A percentile compares a stretch with the other conserved stretches of the same genome.
Evolutionary conservation across 2,329 filamentous ascomycete species (phyloP).

Genomic region (Neofusicoccum umdonicola): DNA sequence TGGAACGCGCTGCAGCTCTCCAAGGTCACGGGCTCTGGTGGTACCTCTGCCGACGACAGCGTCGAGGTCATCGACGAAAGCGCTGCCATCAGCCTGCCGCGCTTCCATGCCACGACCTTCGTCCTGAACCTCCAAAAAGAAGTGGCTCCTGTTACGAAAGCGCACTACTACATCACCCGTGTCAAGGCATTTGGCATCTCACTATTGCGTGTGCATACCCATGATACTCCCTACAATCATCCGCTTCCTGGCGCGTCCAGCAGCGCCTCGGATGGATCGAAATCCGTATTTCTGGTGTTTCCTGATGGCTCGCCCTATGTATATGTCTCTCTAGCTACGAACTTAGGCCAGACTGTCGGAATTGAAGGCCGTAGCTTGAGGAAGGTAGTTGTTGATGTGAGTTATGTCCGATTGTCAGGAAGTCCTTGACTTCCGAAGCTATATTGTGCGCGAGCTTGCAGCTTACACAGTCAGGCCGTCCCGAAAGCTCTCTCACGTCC

Average conservation of each 20-base stretch:
- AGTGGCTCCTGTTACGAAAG: constrained; percentile 75
- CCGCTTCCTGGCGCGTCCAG: constrained; percentile 20
- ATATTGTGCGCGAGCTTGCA: too few species aligned
- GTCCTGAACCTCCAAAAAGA: constrained; percentile 72
- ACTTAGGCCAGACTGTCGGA: constrained; percentile 34
- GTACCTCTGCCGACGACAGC: constrained; percentile 22
- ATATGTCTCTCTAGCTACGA: constrained; percentile 58
- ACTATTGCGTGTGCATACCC: constrained; percentile 73
- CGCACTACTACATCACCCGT: constrained; percentile 77
- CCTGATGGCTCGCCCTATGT: constrained; percentile 76
- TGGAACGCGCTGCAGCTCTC: constrained; percentile 55
- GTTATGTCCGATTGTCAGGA: not conserved
- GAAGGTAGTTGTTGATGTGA: constrained; percentile 63
- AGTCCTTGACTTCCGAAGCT: not conserved
- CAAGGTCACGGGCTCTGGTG: constrained; percentile 30
- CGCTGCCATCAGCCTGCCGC: constrained; percentile 51
- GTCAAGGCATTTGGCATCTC: constrained; percentile 67
- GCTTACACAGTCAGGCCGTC: constrained; percentile 53
- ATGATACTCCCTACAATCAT: constrained; percentile 70
- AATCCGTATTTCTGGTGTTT: constrained; percentile 77
- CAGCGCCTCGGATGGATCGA: constrained; percentile 55
- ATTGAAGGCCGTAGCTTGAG: constrained; percentile 56
- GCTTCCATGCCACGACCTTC: constrained; percentile 79
- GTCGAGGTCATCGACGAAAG: constrained; percentile 41
- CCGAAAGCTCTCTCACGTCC: constrained; percentile 79